Conservation (phyloP, 345 rosid genomes). For the Atalantia buxifolia region DNA sequence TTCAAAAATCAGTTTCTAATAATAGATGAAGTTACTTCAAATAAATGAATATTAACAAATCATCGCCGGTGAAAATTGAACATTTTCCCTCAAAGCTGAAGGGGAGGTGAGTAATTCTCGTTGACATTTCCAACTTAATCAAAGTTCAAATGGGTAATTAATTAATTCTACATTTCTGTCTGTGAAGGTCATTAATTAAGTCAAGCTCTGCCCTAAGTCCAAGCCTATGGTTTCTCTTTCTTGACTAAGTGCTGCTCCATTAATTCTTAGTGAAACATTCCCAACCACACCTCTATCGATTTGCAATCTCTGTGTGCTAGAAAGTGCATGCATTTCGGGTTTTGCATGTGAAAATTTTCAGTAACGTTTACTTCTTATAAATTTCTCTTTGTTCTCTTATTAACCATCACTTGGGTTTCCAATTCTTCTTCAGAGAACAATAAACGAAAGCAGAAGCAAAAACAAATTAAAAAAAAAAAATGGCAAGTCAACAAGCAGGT, state of each 20-base stretch:
- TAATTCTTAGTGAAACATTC: background rate
- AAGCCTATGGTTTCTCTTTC: background rate
- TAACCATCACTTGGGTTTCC: background rate
- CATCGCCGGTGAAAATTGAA: no score
- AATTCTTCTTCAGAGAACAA: background rate
- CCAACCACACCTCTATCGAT: background rate
- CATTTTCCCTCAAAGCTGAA: no score
- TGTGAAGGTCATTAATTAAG: background rate
- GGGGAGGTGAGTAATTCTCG: no score
- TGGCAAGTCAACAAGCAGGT: slow-evolving; percentile 3
- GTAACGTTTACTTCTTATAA: background rate
- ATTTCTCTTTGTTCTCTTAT: background rate
- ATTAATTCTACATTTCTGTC: no score
- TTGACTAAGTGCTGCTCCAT: background rate
- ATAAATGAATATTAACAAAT: no score
- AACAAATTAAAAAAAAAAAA: background rate
- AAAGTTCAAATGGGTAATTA: background rate
- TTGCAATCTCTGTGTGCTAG: background rate
- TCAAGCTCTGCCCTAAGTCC: background rate
- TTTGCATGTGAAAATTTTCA: background rate
- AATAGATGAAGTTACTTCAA: no score
- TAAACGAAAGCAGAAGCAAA: background rate
- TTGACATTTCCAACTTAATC: background rate
- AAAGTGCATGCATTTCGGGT: background rate
- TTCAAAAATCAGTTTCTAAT: no score